A percentile compares a stretch with the other conserved stretches of the same genome.
Conservation (phyloP, 148 eudicot species). For the Cornus kousa region DNA sequence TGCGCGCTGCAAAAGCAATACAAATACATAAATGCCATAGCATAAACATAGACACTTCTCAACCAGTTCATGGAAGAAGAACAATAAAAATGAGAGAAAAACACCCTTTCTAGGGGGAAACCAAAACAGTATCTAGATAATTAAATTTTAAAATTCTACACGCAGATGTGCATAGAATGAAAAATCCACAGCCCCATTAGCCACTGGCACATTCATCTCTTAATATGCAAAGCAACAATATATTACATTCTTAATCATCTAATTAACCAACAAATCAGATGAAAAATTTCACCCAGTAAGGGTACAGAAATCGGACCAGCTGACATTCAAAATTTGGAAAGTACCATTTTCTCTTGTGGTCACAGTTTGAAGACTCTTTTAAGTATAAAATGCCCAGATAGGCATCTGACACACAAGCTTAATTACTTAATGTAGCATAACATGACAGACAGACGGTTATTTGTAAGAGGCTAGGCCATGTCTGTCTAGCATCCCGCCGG, state of each 20-base stretch:
- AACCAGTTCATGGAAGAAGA: not conserved
- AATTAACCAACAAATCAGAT: too few species aligned
- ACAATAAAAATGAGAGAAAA: not conserved
- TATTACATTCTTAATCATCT: too few species aligned
- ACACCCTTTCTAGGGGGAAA: not conserved
- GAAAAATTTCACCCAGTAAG: too few species aligned
- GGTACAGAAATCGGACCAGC: too few species aligned
- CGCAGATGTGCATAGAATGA: not conserved
- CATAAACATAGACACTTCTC: not conserved
- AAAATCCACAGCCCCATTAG: not conserved
- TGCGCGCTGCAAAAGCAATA: slow-evolving; percentile 53
- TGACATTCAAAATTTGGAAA: too few species aligned
- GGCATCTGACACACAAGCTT: not conserved
- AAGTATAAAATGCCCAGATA: not conserved
- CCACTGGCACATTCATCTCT: too few species aligned
- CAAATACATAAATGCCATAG: not conserved
- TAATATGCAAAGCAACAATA: too few species aligned
- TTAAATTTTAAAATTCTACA: not conserved
- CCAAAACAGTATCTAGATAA: not conserved
- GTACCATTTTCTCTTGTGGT: not conserved
- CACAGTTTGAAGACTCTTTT: not conserved
- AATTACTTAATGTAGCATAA: not conserved
- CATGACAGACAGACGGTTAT: not conserved
- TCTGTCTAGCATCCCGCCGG: not conserved
- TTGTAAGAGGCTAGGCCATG: too few species aligned